Conservation (phyloP, 164 flowering plant genomes). For the Taxillus chinensis region DNA sequence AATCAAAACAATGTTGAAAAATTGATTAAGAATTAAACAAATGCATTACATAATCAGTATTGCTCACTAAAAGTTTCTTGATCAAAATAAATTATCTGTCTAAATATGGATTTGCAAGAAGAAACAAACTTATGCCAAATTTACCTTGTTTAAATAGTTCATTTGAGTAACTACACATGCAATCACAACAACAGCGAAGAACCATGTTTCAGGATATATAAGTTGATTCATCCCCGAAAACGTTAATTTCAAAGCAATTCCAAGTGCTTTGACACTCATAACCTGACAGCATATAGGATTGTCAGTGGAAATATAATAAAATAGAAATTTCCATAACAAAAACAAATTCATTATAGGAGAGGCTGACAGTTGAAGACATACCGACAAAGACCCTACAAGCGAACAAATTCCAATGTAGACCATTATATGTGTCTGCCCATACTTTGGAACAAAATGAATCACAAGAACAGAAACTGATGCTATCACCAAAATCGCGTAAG, state of each 20-base stretch:
- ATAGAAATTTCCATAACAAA: neutral
- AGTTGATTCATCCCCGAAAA: conserved; percentile 60
- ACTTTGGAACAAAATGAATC: conserved; percentile 44
- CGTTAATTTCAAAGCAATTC: conserved; percentile 62
- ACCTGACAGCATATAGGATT: conserved; percentile 28
- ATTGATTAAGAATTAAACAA: no score
- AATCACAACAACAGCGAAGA: conserved; percentile 37
- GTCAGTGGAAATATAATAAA: neutral
- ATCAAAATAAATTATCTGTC: no score
- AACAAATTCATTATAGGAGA: neutral
- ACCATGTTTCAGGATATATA: conserved; percentile 56
- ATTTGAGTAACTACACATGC: conserved; percentile 49
- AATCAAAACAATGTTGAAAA: no score
- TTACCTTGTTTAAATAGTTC: conserved; percentile 66
- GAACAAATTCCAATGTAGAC: conserved; percentile 81
- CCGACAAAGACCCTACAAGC: conserved; percentile 70
- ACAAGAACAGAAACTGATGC: conserved; percentile 43
- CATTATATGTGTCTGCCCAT: conserved; percentile 78
- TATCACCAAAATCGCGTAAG: conserved; percentile 51
- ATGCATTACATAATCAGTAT: no score
- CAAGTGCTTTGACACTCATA: conserved; percentile 64
- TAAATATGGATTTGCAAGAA: no score
- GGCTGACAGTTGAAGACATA: conserved; percentile 18
- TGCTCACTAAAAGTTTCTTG: no score
- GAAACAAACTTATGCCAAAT: neutral